Evolutionary conservation across 352 stramenopile species (phyloP), one percentile per base, ranked within the genome.

Genomic region (Phytophthora fragariae): DNA sequence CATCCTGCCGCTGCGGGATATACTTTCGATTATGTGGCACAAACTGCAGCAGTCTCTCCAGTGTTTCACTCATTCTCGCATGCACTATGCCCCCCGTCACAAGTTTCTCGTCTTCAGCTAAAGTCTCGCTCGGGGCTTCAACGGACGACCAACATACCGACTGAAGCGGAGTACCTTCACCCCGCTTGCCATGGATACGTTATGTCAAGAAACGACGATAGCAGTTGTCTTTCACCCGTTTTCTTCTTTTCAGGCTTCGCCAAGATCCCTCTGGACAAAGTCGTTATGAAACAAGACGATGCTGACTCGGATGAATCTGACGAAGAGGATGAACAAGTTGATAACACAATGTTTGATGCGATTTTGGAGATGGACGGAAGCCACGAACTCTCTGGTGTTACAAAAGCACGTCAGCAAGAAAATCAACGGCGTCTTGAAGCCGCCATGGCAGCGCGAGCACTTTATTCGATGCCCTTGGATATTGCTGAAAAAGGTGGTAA

Each of bases 201-300:
- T 35, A 84, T 93, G 77, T 64, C 75, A 1, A 77, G 70, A 27
- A 55, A 84, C 44, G 62, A 86, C 35, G 80, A 92, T 27, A 70
- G 74, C 12, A 55, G 70, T 17, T 52, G 47, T 3, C 72, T 94
- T 24, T 94, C 89, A 10, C 89, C 89, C 3, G 73, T 92, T 9
- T 94, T 95, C 65, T 92, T 95, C 62, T 67, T 75, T 33, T 60
- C 80, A 12, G 75, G 57, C 4, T 94, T 92, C 68, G 33, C 62
- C 15, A 95, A 95, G 37, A 83, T 90, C 17, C 73, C 81, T 1
- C 61, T 94, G 33, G 80, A 90, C 41, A 73, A 79, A 54, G 68
- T 92, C 12, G 52, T 75, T 9, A 81, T 86, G 11, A 72, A 79
- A 29, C 72, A 79, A 37, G 79, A 88, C 14, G 72, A 73, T 17